Evolutionary conservation across 2,329 filamentous ascomycete genomes (phyloP), one percentile per base, ranked within the genome.

Genomic region (Chalara sp.): DNA sequence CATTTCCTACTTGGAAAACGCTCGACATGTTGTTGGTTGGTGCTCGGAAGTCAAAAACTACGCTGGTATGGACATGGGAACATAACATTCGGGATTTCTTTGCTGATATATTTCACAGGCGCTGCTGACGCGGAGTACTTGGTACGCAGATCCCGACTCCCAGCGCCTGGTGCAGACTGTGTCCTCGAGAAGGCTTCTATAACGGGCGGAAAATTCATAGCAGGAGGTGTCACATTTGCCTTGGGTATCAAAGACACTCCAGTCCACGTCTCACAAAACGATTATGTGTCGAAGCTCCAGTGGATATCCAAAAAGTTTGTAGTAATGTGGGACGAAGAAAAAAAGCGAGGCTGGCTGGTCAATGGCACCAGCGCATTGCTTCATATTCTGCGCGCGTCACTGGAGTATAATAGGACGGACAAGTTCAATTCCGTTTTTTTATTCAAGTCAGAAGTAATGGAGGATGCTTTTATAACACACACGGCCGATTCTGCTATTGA

Each of bases 21-120:
- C 5, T 46, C 50, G 46, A 32, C 46, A 52, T 46, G 28, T 52
- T 21, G 29, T 49, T 32, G 46, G 50, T 11, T 52, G 50, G 50
- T 52, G 50, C 37, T 41, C 41, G 4, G 32, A 40, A 39, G 4
- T 28, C 10, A 52, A n/a, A 32, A 32, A 45, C 28, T 46, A 46
- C 21, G 41, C 50, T n/a, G 50, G 50, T 52, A 45, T 21, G 39
- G 11, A 35, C 3, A 28, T 32, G 35, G 8, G 35, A 39, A 39
- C n/a, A n/a, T 8, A 8, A n/a, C 8, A 39, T n/a, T n/a, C n/a
- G 8, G 35, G 35, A 39, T 39, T 39, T 39, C 8, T 39, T 39
- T 39, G n/a, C 35, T 39, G n/a, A 39, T 5, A 31, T 46, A 30
- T 10, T 44, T 30, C 13, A 32, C 32, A 52, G 50, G 50, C 5